A percentile compares a stretch with the other conserved stretches of the same genome.
These are phyloP conservation scores for Apophysomyces ossiformis DNA, from an alignment of 371 early-diverging fungal species.

Conservation along the genomic window DNA sequence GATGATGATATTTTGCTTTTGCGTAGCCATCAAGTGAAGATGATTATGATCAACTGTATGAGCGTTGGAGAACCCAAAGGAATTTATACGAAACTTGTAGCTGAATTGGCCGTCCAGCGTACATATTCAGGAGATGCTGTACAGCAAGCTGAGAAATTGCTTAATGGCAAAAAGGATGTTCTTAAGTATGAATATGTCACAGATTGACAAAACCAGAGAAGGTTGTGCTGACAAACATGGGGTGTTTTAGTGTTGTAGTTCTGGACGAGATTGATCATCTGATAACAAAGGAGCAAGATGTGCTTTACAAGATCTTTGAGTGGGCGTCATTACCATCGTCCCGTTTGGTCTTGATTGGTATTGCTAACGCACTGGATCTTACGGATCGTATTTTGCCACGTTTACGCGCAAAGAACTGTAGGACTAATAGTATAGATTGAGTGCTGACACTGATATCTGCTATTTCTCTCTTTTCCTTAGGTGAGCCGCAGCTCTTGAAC, in stretches of 20 bases:
- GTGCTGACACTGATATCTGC: neutral
- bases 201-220: neutral
- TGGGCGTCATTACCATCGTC: slow-evolving; percentile 69
- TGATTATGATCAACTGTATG: slow-evolving; percentile 87
- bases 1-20: slow-evolving; percentile 28
- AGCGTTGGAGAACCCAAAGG: slow-evolving; percentile 70
- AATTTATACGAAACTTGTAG: slow-evolving; percentile 68
- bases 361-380: slow-evolving; percentile 94
- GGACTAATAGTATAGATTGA: neutral
- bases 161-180: slow-evolving; percentile 39
- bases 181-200: slow-evolving; percentile 43
- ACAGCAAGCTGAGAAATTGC: slow-evolving; percentile 40
- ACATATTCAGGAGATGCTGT: slow-evolving; percentile 28
- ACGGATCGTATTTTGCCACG: slow-evolving; percentile 89
- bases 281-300: slow-evolving; percentile 78
- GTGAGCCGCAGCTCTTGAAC: slow-evolving; percentile 78
- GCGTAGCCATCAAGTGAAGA: slow-evolving; percentile 45
- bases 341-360: slow-evolving; percentile 85
- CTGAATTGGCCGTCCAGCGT: slow-evolving; percentile 44
- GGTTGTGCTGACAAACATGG: slow-evolving; percentile 7
- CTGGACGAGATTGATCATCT: slow-evolving; percentile 95
- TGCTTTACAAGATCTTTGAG: slow-evolving; percentile 89
- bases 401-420: slow-evolving; percentile 81
- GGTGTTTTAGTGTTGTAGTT: slow-evolving; percentile 66
- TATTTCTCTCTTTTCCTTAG: slow-evolving; percentile 29